Conservation (phyloP, 192 early-diverging fungal genomes). For the Coemansia sp. region DNA sequence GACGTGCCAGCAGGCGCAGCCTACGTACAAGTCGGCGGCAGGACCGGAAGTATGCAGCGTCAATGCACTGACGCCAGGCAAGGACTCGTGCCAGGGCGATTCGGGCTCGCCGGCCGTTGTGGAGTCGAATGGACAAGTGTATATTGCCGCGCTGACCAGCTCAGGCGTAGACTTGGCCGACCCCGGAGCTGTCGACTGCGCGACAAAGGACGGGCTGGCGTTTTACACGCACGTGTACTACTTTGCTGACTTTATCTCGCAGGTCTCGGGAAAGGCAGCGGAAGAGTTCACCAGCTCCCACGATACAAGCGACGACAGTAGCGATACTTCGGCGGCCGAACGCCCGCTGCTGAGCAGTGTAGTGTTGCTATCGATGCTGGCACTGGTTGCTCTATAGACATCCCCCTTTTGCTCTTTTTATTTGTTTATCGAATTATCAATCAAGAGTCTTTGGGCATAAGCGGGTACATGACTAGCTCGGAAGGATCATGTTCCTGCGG, state of each 20-base stretch:
- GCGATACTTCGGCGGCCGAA: neutral
- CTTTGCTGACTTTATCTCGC: constrained; percentile 36
- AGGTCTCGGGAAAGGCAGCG: constrained; percentile 4
- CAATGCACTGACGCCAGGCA: constrained; percentile 46
- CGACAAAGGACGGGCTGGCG: constrained; percentile 27
- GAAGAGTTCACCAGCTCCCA: constrained; percentile 4
- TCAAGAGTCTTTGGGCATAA: constrained; percentile 1
- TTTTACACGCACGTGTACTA: constrained; percentile 51
- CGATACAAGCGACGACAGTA: constrained; percentile 1
- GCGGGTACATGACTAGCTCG: constrained; percentile 15
- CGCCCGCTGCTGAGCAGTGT: neutral
- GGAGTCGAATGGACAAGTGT: constrained; percentile 6
- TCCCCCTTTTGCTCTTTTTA: neutral
- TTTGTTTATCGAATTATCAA: neutral
- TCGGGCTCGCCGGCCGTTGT: constrained; percentile 41
- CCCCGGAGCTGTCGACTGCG: constrained; percentile 34
- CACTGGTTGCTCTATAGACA: neutral
- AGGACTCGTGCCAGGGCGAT: constrained; percentile 54
- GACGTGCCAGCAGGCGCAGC: constrained; percentile 19
- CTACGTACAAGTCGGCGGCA: constrained; percentile 23
- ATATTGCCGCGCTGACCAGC: constrained; percentile 39
- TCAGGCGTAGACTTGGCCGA: constrained; percentile 30
- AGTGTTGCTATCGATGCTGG: too few species aligned
- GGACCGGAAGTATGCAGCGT: constrained; percentile 41
- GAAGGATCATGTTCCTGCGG: neutral